Percentiles rank a stretch among this genome's conserved stretches.
phyloP scores from a whole-genome alignment of 768 basidiomycete species.

The Russula earlei region DNA sequence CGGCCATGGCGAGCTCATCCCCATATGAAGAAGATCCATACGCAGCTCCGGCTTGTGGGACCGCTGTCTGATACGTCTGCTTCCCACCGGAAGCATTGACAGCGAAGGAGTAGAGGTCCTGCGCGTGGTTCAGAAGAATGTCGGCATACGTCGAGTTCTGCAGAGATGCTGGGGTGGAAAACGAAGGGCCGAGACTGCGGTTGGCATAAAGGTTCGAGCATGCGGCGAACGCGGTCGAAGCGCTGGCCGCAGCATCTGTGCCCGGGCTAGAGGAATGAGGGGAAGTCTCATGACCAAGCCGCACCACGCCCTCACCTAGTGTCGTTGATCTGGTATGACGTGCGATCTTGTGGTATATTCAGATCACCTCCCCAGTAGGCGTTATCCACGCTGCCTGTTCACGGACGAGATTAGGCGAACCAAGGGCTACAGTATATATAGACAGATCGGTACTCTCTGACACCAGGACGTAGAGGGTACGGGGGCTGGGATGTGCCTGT shows the following conservation, averaged over 20 bases:
- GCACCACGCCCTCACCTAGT: conserved; percentile 33
- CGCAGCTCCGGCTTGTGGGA: conserved; percentile 49
- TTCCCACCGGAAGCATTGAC: conserved; percentile 53
- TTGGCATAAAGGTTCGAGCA: conserved; percentile 75
- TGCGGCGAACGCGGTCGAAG: conserved; percentile 81
- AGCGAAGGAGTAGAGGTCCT: conserved; percentile 68
- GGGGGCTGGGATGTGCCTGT: conserved; percentile 70
- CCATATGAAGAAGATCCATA: conserved; percentile 67
- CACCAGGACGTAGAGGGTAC: conserved; percentile 70
- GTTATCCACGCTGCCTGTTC: conserved; percentile 50
- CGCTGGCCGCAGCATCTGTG: conserved; percentile 80
- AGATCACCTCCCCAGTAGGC: conserved; percentile 87
- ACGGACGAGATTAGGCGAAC: background rate
- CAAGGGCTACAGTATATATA: background rate
- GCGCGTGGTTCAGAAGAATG: conserved; percentile 63
- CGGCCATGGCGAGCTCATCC: conserved; percentile 70
- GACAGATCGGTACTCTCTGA: conserved; percentile 41
- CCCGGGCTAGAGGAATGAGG: conserved; percentile 45
- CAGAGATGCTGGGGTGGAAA: conserved; percentile 54
- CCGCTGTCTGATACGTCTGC: conserved; percentile 58
- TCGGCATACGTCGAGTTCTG: conserved; percentile 64
- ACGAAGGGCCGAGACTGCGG: conserved; percentile 43
- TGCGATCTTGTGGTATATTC: conserved; percentile 62
- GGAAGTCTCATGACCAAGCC: background rate
- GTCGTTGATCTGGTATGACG: conserved; percentile 69